These are phyloP conservation scores for Fusarium sp. DNA, from an alignment of 2,329 filamentous ascomycete species.

Conservation along the genomic window DNA sequence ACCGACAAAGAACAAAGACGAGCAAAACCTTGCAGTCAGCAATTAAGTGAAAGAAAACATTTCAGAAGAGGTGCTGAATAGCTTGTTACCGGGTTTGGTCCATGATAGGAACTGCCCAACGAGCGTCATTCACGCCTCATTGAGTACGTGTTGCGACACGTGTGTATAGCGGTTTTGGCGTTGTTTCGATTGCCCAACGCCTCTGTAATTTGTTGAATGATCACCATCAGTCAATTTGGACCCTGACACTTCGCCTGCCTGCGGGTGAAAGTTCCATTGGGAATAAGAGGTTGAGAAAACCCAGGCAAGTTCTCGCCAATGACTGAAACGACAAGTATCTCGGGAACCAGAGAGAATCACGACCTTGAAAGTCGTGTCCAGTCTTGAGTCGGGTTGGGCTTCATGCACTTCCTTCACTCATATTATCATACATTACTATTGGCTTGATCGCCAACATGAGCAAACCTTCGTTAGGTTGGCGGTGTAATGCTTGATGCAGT, in stretches of 20 bases:
- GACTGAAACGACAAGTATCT: neutral
- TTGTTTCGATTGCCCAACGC: neutral
- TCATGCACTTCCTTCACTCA: too few relatives aligned
- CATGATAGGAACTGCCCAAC: neutral
- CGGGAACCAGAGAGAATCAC: conserved; percentile 1
- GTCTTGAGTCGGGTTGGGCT: too few relatives aligned
- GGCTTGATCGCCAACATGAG: too few relatives aligned
- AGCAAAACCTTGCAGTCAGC: neutral
- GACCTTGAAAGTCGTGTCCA: neutral
- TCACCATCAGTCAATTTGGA: neutral
- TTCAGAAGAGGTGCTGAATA: neutral
- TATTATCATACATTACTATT: too few relatives aligned
- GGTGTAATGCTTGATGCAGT: too few relatives aligned
- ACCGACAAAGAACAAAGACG: neutral
- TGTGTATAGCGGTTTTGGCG: neutral
- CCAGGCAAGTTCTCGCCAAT: conserved; percentile 9
- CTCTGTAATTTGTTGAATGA: neutral
- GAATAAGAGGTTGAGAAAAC: neutral
- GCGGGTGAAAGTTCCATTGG: neutral
- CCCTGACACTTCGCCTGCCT: neutral
- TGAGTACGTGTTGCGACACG: neutral
- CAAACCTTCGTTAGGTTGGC: too few relatives aligned
- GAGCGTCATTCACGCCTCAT: too few relatives aligned
- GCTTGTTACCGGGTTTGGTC: neutral
- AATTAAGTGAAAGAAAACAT: neutral